Evolutionary conservation across 371 early-diverging fungal genomes (phyloP).

Genomic region (Apophysomyces sp.): DNA sequence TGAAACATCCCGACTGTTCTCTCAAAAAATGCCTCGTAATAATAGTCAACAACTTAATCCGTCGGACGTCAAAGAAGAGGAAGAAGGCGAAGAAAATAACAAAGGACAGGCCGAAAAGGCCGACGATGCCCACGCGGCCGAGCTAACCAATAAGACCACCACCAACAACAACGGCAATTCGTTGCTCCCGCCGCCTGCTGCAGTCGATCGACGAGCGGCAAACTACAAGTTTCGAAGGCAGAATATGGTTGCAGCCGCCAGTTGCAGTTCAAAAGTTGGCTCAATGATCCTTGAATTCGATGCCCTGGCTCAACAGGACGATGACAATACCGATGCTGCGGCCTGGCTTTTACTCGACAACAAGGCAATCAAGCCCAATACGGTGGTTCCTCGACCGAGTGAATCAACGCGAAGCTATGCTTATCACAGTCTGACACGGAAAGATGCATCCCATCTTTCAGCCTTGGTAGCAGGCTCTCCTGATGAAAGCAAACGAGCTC

Average conservation of each 20-base stretch:
- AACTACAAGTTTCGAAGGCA: constrained; percentile 32
- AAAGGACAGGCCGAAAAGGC: neutral
- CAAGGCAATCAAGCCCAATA: constrained; percentile 14
- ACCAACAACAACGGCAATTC: neutral
- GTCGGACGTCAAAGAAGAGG: neutral
- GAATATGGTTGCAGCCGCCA: constrained; percentile 13
- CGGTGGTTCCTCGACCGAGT: neutral
- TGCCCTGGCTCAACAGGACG: constrained; percentile 32
- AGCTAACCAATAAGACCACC: neutral
- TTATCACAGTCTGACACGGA: constrained; percentile 32
- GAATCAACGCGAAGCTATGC: neutral
- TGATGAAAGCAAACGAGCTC: constrained; percentile 13
- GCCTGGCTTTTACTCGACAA: constrained; percentile 43
- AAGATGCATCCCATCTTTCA: constrained; percentile 31
- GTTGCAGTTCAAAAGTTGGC: constrained; percentile 38
- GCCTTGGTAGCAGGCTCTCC: constrained; percentile 9
- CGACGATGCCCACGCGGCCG: neutral
- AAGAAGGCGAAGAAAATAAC: neutral
- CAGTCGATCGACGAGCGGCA: constrained; percentile 29
- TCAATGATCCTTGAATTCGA: constrained; percentile 52
- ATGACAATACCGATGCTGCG: constrained; percentile 20
- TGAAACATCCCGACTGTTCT: constrained; percentile 23
- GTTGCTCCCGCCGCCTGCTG: neutral
- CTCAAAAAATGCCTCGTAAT: constrained; percentile 4
- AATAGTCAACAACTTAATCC: constrained; percentile 8